phyloP scores from a whole-genome alignment of 805 yeast species.

The Zygosaccharomyces rouxii region DNA sequence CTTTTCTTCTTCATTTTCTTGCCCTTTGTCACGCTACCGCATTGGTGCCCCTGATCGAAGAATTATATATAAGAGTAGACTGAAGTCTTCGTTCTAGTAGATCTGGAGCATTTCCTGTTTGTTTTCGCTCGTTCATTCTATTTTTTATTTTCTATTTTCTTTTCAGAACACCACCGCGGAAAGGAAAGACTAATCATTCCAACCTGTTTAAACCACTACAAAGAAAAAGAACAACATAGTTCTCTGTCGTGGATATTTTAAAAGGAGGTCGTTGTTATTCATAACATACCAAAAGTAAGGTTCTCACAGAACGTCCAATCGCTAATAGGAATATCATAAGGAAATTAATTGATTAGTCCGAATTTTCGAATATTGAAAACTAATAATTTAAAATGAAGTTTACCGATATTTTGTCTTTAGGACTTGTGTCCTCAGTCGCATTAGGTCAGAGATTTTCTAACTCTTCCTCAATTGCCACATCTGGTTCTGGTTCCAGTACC shows the following conservation, averaged over 20 bases:
- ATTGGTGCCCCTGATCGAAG: not conserved
- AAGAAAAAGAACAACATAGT: not conserved
- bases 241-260: not conserved
- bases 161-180: constrained; percentile 3
- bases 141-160: not conserved
- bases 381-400: constrained; percentile 8
- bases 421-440: constrained; percentile 11
- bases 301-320: constrained; percentile 7
- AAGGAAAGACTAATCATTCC: constrained; percentile 5
- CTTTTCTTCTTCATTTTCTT: not conserved
- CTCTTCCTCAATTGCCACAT: not conserved
- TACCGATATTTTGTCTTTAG: constrained; percentile 6
- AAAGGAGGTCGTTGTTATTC: not conserved
- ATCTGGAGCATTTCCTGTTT: not conserved
- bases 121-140: not conserved
- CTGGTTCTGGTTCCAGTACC: not conserved
- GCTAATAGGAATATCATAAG: constrained; percentile 2
- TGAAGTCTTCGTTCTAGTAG: not conserved
- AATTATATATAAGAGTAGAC: not conserved
- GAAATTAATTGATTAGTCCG: not conserved
- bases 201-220: not conserved
- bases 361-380: not conserved
- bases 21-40: not conserved
- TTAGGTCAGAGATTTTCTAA: constrained; percentile 9
- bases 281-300: not conserved